These are phyloP conservation scores for Marsdenia floribunda DNA, from an alignment of 257 asterid species.

Conservation along the genomic window DNA sequence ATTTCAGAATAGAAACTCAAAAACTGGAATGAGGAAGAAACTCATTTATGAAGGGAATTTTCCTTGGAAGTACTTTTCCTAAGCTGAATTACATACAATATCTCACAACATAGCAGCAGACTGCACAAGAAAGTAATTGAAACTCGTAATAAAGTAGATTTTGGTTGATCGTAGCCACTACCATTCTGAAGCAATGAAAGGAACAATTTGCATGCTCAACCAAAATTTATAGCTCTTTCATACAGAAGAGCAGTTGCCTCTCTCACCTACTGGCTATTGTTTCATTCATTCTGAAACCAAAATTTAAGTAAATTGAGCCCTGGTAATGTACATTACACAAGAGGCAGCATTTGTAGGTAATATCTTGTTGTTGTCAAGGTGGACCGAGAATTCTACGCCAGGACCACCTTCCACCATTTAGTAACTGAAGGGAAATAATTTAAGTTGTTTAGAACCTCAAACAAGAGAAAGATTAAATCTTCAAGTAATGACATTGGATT, in stretches of 20 bases:
- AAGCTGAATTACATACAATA: neutral
- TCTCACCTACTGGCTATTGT: neutral
- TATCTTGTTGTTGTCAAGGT: slow-evolving; percentile 3
- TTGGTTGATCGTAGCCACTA: neutral
- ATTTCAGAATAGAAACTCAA: neutral
- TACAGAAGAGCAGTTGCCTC: neutral
- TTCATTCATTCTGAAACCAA: neutral
- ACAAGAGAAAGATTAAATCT: neutral
- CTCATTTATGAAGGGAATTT: neutral
- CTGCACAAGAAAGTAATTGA: neutral
- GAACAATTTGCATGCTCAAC: neutral
- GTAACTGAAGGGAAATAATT: slow-evolving; percentile 14
- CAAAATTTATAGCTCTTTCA: neutral
- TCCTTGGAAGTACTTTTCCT: neutral
- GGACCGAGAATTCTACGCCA: slow-evolving; percentile 9
- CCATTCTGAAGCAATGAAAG: neutral
- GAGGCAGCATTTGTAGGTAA: neutral
- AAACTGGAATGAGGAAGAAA: neutral
- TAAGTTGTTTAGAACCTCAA: slow-evolving; percentile 5
- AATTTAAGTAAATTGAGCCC: slow-evolving; percentile 1
- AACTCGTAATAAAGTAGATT: neutral
- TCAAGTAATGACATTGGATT: neutral
- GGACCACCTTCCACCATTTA: slow-evolving; percentile 8
- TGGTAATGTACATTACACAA: neutral
- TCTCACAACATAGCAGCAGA: neutral